A percentile compares a stretch with the other conserved stretches of the same genome.
phyloP scores from a whole-genome alignment of 495 filamentous ascomycete species.

The Parachaetomium inaequale region DNA sequence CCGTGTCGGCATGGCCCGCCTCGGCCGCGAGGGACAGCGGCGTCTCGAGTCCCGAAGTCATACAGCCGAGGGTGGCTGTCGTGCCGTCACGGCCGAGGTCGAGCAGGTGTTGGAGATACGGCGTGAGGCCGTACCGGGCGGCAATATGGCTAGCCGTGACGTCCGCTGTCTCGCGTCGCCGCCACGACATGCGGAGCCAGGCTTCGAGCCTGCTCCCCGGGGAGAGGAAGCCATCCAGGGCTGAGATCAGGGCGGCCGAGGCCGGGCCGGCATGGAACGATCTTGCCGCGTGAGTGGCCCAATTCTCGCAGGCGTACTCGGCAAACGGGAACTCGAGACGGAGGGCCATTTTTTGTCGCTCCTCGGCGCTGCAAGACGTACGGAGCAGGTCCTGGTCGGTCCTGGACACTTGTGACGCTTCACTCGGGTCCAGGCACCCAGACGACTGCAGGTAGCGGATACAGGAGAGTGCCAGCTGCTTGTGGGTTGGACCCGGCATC shows the following conservation, averaged over 20 bases:
- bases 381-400: neutral
- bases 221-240: slow-evolving; percentile 9
- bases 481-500: slow-evolving; percentile 28
- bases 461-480: slow-evolving; percentile 21
- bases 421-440: slow-evolving; percentile 19
- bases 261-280: slow-evolving; percentile 6
- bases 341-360: neutral
- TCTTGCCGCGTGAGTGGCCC: slow-evolving; percentile 24
- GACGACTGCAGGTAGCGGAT: slow-evolving; percentile 23
- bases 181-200: slow-evolving; percentile 12
- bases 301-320: slow-evolving; percentile 28
- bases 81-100: neutral
- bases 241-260: slow-evolving; percentile 2
- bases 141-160: slow-evolving; percentile 13
- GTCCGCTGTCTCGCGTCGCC: neutral
- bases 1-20: slow-evolving; percentile 2
- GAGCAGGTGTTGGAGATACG: slow-evolving; percentile 16
- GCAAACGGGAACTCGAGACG: slow-evolving; percentile 21
- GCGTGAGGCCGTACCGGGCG: slow-evolving; percentile 11
- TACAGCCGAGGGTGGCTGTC: neutral
- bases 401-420: neutral
- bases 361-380: slow-evolving; percentile 20
- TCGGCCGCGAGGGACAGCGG: slow-evolving; percentile 14
- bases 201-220: slow-evolving; percentile 1
- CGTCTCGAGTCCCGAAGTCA: neutral